These are phyloP conservation scores for Phytophthora palmivora DNA, from an alignment of 352 stramenopile species.

Conservation along the genomic window DNA sequence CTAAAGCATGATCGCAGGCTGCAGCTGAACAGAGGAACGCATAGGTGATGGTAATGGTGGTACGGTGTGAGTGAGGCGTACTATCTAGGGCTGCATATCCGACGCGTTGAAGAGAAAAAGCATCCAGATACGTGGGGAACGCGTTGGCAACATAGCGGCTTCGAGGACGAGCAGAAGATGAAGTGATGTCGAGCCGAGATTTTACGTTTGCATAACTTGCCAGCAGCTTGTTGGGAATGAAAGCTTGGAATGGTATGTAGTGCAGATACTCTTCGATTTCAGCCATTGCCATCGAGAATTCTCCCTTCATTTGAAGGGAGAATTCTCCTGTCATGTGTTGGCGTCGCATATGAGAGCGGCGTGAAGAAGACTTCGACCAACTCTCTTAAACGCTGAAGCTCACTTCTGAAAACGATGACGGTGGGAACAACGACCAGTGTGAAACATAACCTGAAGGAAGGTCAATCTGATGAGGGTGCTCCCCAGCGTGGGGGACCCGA, in stretches of 20 bases:
- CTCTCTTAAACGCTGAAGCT: neutral
- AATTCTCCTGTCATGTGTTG: neutral
- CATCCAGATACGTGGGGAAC: neutral
- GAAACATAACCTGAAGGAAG: slow-evolving; percentile 28
- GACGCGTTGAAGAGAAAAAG: slow-evolving; percentile 1
- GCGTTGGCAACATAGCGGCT: slow-evolving; percentile 4
- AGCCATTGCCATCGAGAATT: too few relatives aligned
- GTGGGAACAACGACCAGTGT: slow-evolving; percentile 32
- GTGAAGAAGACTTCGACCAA: neutral
- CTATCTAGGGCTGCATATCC: slow-evolving; percentile 6
- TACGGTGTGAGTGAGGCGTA: neutral
- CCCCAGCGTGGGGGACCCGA: slow-evolving; percentile 1
- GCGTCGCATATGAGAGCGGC: slow-evolving; percentile 25
- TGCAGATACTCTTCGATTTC: too few relatives aligned
- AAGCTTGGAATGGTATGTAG: neutral
- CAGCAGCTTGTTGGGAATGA: slow-evolving; percentile 13
- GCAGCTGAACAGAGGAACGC: too few relatives aligned
- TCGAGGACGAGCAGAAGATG: slow-evolving; percentile 3
- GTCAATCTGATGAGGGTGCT: slow-evolving; percentile 1
- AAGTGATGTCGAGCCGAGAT: neutral
- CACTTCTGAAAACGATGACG: slow-evolving; percentile 34
- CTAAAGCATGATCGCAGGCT: slow-evolving; percentile 16
- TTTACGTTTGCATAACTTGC: slow-evolving; percentile 13
- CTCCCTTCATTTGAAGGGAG: too few relatives aligned
- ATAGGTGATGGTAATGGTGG: neutral